Base-by-base conservation (phyloP, 129 eudicot genomes). In the Flaveria sonorensis region DNA sequence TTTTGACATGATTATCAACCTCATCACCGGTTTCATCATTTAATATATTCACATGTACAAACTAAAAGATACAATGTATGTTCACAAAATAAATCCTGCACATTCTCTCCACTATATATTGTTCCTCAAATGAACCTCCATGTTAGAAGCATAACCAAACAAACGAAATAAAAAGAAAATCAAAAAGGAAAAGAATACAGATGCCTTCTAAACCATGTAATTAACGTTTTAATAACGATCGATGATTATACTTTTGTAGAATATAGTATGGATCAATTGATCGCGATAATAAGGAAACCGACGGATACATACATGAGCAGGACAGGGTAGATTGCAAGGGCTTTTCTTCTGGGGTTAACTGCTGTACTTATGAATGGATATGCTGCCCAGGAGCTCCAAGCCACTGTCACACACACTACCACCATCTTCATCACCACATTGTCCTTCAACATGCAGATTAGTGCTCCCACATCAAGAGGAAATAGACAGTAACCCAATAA, bases 371-470 rank as follows among this genome's bases (percentile, higher is more conserved):
- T 93, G 86, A 93, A 93, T 1, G 98, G 98, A 80, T 93, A 93
- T 32, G 98, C 98, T n/a, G 98, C 97, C 98, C 98, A 93, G 2
- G 87, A 90, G 81, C 98, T 93, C 98, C 98, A 93, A 2, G 90
- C 91, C 83, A 93, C 81, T 42, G 96, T 84, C 65, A 93, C 84
- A 10, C 84, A 84, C 23, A 90, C 98, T 53, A 93, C 96, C 20
- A 86, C 85, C 80, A 89, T 66, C 79, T 93, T 93, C 73, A 93
- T 12, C 21, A 89, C 79, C 42, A 89, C 90, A 55, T 87, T 89
- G 77, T 89, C 92, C 68, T 84, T 85, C 79, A 93, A 18, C 97
- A 93, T 80, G 93, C 97, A 93, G 62, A 93, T 79, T 7, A 93
- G 71, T 24, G 98, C 98, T 42, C 97, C 98, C 48, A 93, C 56